These are phyloP conservation scores for Nicotiana obtusifolia DNA, from an alignment of 257 asterid species.

Conservation along the genomic window DNA sequence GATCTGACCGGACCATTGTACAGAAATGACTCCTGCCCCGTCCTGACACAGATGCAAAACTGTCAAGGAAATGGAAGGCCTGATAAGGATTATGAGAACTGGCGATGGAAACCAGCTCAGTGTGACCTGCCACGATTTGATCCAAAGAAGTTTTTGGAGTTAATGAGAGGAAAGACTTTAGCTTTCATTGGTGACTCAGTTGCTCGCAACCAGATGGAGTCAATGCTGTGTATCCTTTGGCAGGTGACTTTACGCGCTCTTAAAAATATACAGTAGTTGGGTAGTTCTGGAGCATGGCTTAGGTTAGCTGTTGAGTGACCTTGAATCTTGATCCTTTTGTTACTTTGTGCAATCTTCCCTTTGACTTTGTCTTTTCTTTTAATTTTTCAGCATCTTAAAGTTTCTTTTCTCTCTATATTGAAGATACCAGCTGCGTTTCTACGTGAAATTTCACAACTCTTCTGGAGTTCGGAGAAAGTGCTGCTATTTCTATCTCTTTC, in stretches of 20 bases:
- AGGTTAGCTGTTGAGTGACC: background rate
- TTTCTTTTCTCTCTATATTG: background rate
- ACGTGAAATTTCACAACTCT: background rate
- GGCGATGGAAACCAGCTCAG: conserved; percentile 87
- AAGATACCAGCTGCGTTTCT: background rate
- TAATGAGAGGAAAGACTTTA: conserved; percentile 88
- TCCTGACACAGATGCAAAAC: conserved; percentile 81
- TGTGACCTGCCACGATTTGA: conserved; percentile 83
- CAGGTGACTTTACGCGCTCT: conserved; percentile 44
- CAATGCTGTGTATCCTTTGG: conserved; percentile 90
- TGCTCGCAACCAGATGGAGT: conserved; percentile 97
- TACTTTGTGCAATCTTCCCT: background rate
- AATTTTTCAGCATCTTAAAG: background rate
- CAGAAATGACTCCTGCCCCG: conserved; percentile 79
- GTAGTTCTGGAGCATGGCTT: background rate
- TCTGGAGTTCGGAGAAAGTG: background rate
- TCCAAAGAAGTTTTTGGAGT: conserved; percentile 61
- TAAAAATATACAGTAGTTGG: background rate
- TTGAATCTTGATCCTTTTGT: background rate
- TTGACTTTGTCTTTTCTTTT: background rate
- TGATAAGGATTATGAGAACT: conserved; percentile 81
- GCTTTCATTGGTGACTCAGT: conserved; percentile 97
- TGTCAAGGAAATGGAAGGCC: conserved; percentile 98
- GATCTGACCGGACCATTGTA: conserved; percentile 71
- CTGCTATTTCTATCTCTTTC: background rate